phyloP scores from a whole-genome alignment of 148 eudicot genomes.

The Camellia granthamiana region DNA sequence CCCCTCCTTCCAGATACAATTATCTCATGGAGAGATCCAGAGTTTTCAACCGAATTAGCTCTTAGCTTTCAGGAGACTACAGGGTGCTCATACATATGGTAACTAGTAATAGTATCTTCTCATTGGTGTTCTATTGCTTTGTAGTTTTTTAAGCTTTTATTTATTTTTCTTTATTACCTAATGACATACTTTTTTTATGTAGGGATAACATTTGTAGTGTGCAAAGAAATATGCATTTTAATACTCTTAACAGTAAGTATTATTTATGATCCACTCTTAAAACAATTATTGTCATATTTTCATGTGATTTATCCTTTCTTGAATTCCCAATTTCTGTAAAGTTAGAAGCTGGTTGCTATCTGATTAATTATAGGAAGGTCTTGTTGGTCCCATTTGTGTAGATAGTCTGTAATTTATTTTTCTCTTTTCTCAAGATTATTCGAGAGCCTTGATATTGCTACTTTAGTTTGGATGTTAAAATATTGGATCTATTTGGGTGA shows the following conservation, averaged over 20 bases:
- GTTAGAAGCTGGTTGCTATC: too few species aligned
- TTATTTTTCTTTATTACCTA: background rate
- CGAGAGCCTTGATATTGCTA: too few species aligned
- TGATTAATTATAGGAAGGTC: background rate
- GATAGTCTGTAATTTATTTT: background rate
- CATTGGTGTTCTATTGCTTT: conserved; percentile 5
- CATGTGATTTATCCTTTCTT: background rate
- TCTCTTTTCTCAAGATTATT: too few species aligned
- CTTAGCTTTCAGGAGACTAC: conserved; percentile 94
- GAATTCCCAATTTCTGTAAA: background rate
- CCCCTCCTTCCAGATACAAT: conserved; percentile 62
- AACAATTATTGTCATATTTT: background rate
- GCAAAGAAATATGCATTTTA: conserved; percentile 72
- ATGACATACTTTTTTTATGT: conserved; percentile 23
- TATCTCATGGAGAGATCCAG: conserved; percentile 98
- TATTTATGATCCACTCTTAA: background rate
- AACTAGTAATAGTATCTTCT: conserved; percentile 8
- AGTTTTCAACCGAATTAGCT: conserved; percentile 75
- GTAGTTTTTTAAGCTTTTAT: conserved; percentile 2
- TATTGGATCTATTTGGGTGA: too few species aligned
- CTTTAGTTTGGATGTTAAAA: too few species aligned
- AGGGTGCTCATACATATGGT: conserved; percentile 95
- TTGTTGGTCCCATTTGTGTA: background rate
- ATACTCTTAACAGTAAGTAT: conserved; percentile 72
- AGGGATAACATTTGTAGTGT: conserved; percentile 91